Percentiles rank a stretch among this genome's conserved stretches.
These are phyloP conservation scores for Boletus coccyginus DNA, from an alignment of 768 basidiomycete genomes.

Conservation along the genomic window DNA sequence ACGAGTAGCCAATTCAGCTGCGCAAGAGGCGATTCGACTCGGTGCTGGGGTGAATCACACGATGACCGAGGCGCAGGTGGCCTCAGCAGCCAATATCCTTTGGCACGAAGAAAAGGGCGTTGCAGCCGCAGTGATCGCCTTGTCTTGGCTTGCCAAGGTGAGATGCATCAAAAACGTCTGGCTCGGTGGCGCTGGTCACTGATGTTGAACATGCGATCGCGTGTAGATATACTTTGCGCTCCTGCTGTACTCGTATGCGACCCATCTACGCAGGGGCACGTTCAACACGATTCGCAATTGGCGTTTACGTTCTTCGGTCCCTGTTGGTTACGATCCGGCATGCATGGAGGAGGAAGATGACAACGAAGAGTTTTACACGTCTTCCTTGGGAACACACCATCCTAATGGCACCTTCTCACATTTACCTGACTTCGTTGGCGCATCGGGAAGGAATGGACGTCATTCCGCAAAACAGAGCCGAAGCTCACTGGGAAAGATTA, in stretches of 20 bases:
- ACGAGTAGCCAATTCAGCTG: slow-evolving; percentile 75
- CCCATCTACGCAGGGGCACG: slow-evolving; percentile 87
- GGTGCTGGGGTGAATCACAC: slow-evolving; percentile 48
- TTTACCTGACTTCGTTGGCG: slow-evolving; percentile 63
- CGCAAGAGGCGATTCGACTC: slow-evolving; percentile 83
- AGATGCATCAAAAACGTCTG: slow-evolving; percentile 13
- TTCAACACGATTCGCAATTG: slow-evolving; percentile 72
- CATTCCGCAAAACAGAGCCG: slow-evolving; percentile 25
- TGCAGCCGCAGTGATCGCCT: slow-evolving; percentile 70
- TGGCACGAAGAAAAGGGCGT: slow-evolving; percentile 90
- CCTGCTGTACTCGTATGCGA: slow-evolving; percentile 89
- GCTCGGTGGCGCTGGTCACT: neutral
- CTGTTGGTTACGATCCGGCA: slow-evolving; percentile 26
- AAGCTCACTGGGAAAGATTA: slow-evolving; percentile 25
- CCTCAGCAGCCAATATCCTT: slow-evolving; percentile 69
- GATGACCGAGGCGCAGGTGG: slow-evolving; percentile 65
- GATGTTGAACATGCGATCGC: slow-evolving; percentile 2
- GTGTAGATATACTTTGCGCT: slow-evolving; percentile 85
- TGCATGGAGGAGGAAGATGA: slow-evolving; percentile 58
- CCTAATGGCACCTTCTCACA: slow-evolving; percentile 45
- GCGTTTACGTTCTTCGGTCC: slow-evolving; percentile 15
- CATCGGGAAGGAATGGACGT: slow-evolving; percentile 39
- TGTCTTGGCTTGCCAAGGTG: slow-evolving; percentile 90
- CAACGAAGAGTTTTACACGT: slow-evolving; percentile 64
- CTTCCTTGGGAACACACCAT: slow-evolving; percentile 51